Evolutionary conservation across 2,329 filamentous ascomycete species (phyloP).

Genomic region (Aspergillus cejpii): DNA sequence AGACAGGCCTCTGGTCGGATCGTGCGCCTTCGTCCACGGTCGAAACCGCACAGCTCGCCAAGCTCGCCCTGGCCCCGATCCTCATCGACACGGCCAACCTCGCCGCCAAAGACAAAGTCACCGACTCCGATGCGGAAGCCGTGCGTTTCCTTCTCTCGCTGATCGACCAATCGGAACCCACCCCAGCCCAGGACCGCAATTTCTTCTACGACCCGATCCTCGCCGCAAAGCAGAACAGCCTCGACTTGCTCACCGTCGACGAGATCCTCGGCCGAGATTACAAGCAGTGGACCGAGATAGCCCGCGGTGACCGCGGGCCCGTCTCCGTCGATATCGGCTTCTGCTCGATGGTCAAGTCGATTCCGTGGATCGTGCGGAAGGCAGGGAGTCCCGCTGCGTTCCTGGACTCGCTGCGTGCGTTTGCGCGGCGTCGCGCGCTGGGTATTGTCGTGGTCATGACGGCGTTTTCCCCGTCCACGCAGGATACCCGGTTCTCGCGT

Average conservation of each 20-base stretch:
- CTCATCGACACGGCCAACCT: slow-evolving; percentile 43
- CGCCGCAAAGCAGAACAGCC: slow-evolving; percentile 49
- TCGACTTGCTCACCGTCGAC: slow-evolving; percentile 47
- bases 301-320: slow-evolving; percentile 19
- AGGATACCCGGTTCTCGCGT: slow-evolving; percentile 41
- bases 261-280: slow-evolving; percentile 59
- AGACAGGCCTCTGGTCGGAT: slow-evolving; percentile 42
- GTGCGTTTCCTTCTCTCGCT: slow-evolving; percentile 48
- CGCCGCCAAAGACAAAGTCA: slow-evolving; percentile 41
- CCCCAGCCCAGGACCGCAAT: slow-evolving; percentile 32
- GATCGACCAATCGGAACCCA: slow-evolving; percentile 29
- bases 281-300: slow-evolving; percentile 52
- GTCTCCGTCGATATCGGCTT: slow-evolving; percentile 48
- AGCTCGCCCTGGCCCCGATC: slow-evolving; percentile 39
- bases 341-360: slow-evolving; percentile 52
- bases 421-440: slow-evolving; percentile 43
- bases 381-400: slow-evolving; percentile 35
- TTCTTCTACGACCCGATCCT: slow-evolving; percentile 49
- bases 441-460: slow-evolving; percentile 57
- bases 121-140: slow-evolving; percentile 45
- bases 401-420: slow-evolving; percentile 38
- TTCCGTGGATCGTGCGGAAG: slow-evolving; percentile 50
- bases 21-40: no score
- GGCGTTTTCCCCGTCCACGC: slow-evolving; percentile 42
- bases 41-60: slow-evolving; percentile 29